Evolutionary conservation across 176 grass and related monocot genomes (phyloP).

Genomic region (Aechmea fasciata): DNA sequence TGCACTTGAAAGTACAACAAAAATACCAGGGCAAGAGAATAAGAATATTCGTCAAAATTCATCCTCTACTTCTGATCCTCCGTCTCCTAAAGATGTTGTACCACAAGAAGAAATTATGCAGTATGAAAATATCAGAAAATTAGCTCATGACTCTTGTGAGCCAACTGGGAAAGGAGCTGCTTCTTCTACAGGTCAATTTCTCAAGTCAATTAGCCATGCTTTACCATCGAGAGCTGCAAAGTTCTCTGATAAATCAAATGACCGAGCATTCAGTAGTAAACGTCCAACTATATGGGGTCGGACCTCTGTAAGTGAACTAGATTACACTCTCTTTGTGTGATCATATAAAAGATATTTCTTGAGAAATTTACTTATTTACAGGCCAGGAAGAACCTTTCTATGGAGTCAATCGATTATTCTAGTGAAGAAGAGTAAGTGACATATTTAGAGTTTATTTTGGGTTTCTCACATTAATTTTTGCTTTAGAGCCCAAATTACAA

Average conservation of each 20-base stretch:
- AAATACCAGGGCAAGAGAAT: slow-evolving; percentile 11
- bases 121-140: slow-evolving; percentile 11
- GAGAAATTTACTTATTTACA: slow-evolving; percentile 21
- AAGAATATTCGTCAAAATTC: slow-evolving; percentile 18
- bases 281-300: slow-evolving; percentile 60
- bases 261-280: slow-evolving; percentile 25
- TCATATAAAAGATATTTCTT: background rate
- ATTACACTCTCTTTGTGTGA: background rate
- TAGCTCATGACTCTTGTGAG: slow-evolving; percentile 12
- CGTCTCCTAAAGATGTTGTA: background rate
- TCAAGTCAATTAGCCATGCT: slow-evolving; percentile 30
- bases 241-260: slow-evolving; percentile 34
- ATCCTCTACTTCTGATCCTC: slow-evolving; percentile 11
- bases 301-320: slow-evolving; percentile 65
- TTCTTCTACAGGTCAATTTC: slow-evolving; percentile 25
- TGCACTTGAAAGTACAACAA: slow-evolving; percentile 18
- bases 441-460: background rate
- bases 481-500: background rate
- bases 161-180: slow-evolving; percentile 12
- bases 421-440: slow-evolving; percentile 84
- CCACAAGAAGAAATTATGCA: slow-evolving; percentile 10
- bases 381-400: slow-evolving; percentile 91
- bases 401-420: slow-evolving; percentile 56
- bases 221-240: slow-evolving; percentile 26
- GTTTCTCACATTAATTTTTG: background rate